Evolutionary conservation across 1,284 basidiomycete species (phyloP).

Genomic region (Meripilus lineatus): DNA sequence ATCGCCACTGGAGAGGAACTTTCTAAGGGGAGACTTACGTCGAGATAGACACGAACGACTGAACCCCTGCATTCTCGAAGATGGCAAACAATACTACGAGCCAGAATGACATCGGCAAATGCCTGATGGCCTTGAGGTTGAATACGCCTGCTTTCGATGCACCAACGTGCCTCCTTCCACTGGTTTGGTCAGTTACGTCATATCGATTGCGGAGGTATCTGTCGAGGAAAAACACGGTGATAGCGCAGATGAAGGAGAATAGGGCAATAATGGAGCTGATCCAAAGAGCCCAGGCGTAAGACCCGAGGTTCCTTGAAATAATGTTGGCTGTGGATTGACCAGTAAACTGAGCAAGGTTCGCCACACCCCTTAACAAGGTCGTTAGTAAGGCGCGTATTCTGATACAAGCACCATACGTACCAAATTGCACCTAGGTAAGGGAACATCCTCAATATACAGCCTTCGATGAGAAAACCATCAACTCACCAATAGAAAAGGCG

Average conservation of each 20-base stretch:
- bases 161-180: conserved; percentile 28
- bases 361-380: conserved; percentile 29
- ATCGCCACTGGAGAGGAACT: no score
- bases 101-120: conserved; percentile 39
- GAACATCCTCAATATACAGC: neutral
- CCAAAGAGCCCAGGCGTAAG: conserved; percentile 41
- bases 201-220: conserved; percentile 33
- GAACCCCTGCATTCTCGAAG: conserved; percentile 43
- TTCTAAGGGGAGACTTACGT: no score
- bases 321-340: conserved; percentile 35
- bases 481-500: conserved; percentile 35
- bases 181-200: conserved; percentile 36
- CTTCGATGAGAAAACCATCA: neutral
- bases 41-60: conserved; percentile 43
- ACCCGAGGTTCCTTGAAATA: conserved; percentile 35
- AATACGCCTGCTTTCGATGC: conserved; percentile 26
- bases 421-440: conserved; percentile 22
- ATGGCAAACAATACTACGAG: conserved; percentile 36
- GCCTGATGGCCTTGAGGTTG: conserved; percentile 30
- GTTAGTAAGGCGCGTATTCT: neutral
- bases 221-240: conserved; percentile 35
- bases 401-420: conserved; percentile 13
- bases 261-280: conserved; percentile 36
- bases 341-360: conserved; percentile 39
- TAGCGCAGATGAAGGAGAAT: conserved; percentile 37